Evolutionary conservation across 306 rosid genomes (phyloP), one percentile per base, ranked within the genome.

Genomic region (Lupinus albus): DNA sequence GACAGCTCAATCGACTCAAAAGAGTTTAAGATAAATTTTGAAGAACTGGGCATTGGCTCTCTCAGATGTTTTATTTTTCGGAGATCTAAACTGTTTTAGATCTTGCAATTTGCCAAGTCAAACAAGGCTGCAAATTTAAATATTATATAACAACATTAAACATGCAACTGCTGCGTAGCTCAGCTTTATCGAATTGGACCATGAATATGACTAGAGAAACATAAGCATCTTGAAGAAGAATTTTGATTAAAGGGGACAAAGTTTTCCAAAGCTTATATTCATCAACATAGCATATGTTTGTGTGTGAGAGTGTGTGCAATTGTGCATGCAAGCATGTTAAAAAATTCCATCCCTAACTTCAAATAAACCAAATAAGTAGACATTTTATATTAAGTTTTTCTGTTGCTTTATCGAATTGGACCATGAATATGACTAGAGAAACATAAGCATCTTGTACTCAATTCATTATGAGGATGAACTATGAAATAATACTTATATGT

Each of bases 21-120:
- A 49, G 10, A 52, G 51, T 48, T 32, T 61, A 18, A 20, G 32
- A 36, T 7, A 51, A 68, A 30, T 20, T 62, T 41, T 63, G 35
- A 70, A 39, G 21, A 64, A 60, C 28, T 7, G 10, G 57, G 45
- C 12, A 71, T 25, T 45, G 13, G 17, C 18, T 3, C 63, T 64
- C n/a, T 49, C 58, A 53, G 18, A 65, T 42, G 50, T 42, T 65
- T 50, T 32, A 36, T 61, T 28, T 35, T 47, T 55, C 62, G 12
- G 12, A 53, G 17, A 32, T 63, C 38, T 17, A 56, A 49, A 71
- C 20, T 18, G 11, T 28, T 53, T 21, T 14, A 30, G 14, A 64
- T 20, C 57, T 38, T 38, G 62, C 56, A 64, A 11, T 44, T 76
- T 62, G 14, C 16, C 12, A 74, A n/a, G 39, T 64, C 33, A 44